phyloP scores from a whole-genome alignment of 257 asterid species.

The Osmanthus fragrans region DNA sequence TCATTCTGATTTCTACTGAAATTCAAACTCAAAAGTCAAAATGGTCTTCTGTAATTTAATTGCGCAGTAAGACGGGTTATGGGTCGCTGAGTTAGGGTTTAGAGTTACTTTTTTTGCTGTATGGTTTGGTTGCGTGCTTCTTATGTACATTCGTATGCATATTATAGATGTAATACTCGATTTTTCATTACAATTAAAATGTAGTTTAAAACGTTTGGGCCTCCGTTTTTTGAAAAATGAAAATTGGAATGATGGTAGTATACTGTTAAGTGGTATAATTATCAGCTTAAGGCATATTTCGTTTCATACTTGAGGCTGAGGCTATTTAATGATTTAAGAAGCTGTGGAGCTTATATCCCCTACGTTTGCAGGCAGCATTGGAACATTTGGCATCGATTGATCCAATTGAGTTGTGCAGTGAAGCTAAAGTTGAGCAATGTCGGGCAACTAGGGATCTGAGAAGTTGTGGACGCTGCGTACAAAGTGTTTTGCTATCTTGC shows the following conservation, averaged over 20 bases:
- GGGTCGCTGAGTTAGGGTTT: not conserved
- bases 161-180: not conserved
- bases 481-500: constrained; percentile 68
- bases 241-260: not conserved
- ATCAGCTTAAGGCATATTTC: not conserved
- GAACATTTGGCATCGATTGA: constrained; percentile 75
- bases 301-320: not conserved
- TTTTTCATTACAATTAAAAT: not conserved
- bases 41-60: not conserved
- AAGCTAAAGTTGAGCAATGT: constrained; percentile 93
- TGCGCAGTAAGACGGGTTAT: not conserved
- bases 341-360: constrained; percentile 10
- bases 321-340: not conserved
- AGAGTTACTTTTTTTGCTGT: not conserved
- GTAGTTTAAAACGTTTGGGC: not conserved
- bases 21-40: not conserved
- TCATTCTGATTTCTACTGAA: not conserved
- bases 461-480: constrained; percentile 82
- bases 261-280: not conserved
- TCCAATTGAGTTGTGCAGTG: constrained; percentile 79
- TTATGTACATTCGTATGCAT: not conserved
- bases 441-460: constrained; percentile 95
- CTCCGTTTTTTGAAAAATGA: not conserved
- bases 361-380: constrained; percentile 64
- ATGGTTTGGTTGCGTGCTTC: not conserved